Evolutionary conservation across 768 basidiomycete genomes (phyloP).

Genomic region (Clitopilus hobsonii): DNA sequence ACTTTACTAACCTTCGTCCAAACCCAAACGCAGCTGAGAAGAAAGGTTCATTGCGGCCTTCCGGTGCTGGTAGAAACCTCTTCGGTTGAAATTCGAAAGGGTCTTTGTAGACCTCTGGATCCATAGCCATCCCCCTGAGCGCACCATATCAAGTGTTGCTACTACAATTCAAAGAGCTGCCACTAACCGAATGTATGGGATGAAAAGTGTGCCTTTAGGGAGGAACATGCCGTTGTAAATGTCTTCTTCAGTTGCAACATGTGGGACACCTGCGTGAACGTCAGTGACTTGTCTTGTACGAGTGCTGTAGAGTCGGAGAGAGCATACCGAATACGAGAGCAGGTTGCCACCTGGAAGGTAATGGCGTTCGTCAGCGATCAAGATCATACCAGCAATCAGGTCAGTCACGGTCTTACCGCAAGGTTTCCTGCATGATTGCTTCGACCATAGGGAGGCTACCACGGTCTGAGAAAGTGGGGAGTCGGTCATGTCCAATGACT

Average conservation of each 20-base stretch:
- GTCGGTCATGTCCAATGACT: conserved; percentile 26
- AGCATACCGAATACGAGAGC: conserved; percentile 13
- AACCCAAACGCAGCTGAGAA: conserved; percentile 17
- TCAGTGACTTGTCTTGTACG: too few species aligned
- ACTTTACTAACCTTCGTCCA: conserved; percentile 15
- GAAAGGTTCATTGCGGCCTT: conserved; percentile 10
- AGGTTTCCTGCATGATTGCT: conserved; percentile 25
- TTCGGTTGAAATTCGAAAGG: conserved; percentile 37
- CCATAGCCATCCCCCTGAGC: conserved; percentile 32
- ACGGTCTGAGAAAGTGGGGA: conserved; percentile 29
- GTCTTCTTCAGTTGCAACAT: conserved; percentile 28
- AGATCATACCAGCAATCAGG: background rate
- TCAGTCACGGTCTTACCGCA: conserved; percentile 4
- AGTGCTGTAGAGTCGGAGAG: background rate
- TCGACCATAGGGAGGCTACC: conserved; percentile 29
- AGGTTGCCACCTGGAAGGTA: conserved; percentile 10
- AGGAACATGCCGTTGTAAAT: conserved; percentile 33
- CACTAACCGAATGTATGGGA: conserved; percentile 32
- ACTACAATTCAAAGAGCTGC: background rate
- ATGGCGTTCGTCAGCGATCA: too few species aligned
- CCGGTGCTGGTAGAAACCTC: conserved; percentile 26
- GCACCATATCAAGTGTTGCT: background rate
- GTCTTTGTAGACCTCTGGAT: conserved; percentile 30
- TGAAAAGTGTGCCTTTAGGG: conserved; percentile 34
- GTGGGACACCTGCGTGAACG: conserved; percentile 16